These are phyloP conservation scores for Barnettozyma californica DNA, from an alignment of 805 yeast species.

Conservation along the genomic window DNA sequence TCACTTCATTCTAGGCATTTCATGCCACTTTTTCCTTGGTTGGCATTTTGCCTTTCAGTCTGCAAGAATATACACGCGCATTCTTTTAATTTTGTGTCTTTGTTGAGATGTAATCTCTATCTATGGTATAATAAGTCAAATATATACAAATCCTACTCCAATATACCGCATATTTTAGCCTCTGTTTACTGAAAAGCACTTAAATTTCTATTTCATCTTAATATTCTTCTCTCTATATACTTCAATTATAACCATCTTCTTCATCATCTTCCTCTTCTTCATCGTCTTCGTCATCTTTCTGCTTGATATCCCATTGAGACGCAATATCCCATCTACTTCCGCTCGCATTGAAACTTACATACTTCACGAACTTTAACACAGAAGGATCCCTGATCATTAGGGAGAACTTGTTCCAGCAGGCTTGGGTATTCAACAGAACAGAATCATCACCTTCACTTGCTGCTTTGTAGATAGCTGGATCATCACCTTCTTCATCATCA, in stretches of 20 bases:
- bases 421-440: constrained; percentile 73
- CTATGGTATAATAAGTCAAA: too few relatives aligned
- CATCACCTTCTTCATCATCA: constrained; percentile 47
- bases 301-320: constrained; percentile 71
- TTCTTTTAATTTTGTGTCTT: too few relatives aligned
- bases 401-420: constrained; percentile 75
- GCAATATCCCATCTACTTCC: constrained; percentile 92
- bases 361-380: constrained; percentile 88
- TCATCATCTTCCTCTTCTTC: constrained; percentile 31
- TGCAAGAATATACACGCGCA: background rate
- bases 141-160: too few relatives aligned
- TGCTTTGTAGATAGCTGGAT: constrained; percentile 76
- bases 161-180: too few relatives aligned
- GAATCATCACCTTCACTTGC: constrained; percentile 61
- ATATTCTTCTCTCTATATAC: too few relatives aligned
- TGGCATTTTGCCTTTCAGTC: background rate
- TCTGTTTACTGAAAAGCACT: too few relatives aligned
- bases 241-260: constrained; percentile 18
- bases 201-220: too few relatives aligned
- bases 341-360: constrained; percentile 80
- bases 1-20: background rate
- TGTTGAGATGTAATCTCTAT: too few relatives aligned
- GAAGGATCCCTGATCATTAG: constrained; percentile 78
- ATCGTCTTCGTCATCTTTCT: constrained; percentile 37
- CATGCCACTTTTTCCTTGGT: background rate